Evolutionary conservation across 257 asterid genomes (phyloP), one percentile per base, ranked within the genome.

Genomic region (Lycium barbarum): DNA sequence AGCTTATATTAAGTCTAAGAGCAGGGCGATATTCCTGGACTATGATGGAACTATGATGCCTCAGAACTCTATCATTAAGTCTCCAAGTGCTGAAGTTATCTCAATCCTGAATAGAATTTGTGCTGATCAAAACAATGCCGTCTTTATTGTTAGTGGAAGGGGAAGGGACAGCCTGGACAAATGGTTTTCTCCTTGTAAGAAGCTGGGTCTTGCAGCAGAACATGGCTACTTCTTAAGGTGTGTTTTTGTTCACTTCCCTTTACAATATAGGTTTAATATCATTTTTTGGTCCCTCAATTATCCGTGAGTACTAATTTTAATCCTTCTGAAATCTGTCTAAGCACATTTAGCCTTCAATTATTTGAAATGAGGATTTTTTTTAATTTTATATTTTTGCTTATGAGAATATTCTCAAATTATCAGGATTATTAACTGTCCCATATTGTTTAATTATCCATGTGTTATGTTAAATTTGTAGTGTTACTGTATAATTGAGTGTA

Each of bases 41-140:
- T 94, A 94, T 89, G 98, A 94, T 70, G 98, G 98, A 66, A 94
- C 98, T 17, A 88, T 94, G 83, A 93, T 94, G 95, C 95, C 98
- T 49, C 95, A 93, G 57, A 92, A 89, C 85, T 88, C 91, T 40
- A 87, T 94, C 67, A 92, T 86, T 74, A 92, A 93, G 87, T 71
- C 91, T 80, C 98, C 98, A 63, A 91, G 92, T 84, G 78, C 91
- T 22, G 92, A 90, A 80, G 93, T 94, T 62, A 80, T 94, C 72
- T 88, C 95, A 57, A 91, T 93, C 67, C 86, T 94, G 89, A 91
- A 94, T 85, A 91, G 87, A 85, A 92, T 94, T 7, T 92, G 93
- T 80, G 91, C 89, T 22, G 97, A 90, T 86, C 84, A 84, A 40
- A 90, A 89, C 54, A 94, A 92, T 74, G 58, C 85, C 10, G 98